phyloP scores from a whole-genome alignment of 108 stramenopile genomes.

The Tribonema minus region DNA sequence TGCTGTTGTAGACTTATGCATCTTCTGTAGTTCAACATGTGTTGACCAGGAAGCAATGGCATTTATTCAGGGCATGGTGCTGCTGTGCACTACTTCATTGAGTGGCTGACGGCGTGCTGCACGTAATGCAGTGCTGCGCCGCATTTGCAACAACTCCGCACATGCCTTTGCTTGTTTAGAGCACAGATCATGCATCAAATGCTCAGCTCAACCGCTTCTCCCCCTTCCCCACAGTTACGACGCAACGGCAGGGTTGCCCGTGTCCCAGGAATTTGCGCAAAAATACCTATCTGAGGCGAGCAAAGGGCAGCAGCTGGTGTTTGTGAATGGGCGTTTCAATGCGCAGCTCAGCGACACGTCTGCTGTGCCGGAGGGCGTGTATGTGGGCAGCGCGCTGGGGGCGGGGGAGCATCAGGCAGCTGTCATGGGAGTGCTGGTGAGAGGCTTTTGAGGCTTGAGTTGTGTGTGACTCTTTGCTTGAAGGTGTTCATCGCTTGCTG shows the following conservation, averaged over 20 bases:
- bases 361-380: neutral
- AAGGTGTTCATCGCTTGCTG: no score
- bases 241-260: neutral
- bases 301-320: slow-evolving; percentile 41
- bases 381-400: no score
- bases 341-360: slow-evolving; percentile 25
- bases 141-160: neutral
- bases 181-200: no score
- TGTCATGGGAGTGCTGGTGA: no score
- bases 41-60: no score
- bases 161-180: neutral
- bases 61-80: no score
- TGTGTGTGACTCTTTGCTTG: no score
- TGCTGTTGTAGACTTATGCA: no score
- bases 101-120: neutral
- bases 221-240: neutral
- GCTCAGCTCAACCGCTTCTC: no score
- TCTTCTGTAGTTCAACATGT: no score
- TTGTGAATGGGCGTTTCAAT: slow-evolving; percentile 30
- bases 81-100: neutral
- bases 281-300: slow-evolving; percentile 9
- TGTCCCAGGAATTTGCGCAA: neutral
- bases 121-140: neutral
- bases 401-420: no score
- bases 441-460: no score